A percentile compares a stretch with the other conserved stretches of the same genome.
phyloP scores from a whole-genome alignment of 2,329 filamentous ascomycete species.

The Beauveria brongniartii region DNA sequence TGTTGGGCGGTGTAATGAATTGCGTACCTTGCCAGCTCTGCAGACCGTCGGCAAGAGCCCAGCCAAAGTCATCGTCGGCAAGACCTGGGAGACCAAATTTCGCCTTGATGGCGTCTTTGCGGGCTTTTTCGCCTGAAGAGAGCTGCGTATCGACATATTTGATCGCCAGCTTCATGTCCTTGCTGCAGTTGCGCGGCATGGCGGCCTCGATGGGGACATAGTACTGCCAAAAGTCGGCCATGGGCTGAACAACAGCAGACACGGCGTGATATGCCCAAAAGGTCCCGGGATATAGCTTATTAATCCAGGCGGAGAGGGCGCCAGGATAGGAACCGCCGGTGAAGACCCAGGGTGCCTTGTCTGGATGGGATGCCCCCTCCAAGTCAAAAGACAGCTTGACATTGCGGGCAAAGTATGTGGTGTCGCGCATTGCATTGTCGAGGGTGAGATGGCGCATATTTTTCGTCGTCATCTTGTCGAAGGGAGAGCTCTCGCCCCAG shows the following conservation, averaged over 20 bases:
- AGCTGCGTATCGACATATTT: slow-evolving; percentile 22
- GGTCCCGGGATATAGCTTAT: slow-evolving; percentile 63
- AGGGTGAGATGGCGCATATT: slow-evolving; percentile 71
- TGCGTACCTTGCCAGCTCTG: slow-evolving; percentile 30
- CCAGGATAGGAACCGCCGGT: slow-evolving; percentile 78
- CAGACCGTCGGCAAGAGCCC: slow-evolving; percentile 22
- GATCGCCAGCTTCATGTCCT: slow-evolving; percentile 47
- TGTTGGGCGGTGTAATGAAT: slow-evolving; percentile 25
- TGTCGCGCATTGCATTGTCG: slow-evolving; percentile 68
- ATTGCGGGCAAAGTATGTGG: slow-evolving; percentile 66
- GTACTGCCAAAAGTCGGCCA: slow-evolving; percentile 63
- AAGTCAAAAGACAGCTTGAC: slow-evolving; percentile 60
- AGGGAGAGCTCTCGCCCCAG: slow-evolving; percentile 67
- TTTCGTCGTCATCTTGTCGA: slow-evolving; percentile 52
- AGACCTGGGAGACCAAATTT: slow-evolving; percentile 35
- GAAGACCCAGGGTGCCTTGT: slow-evolving; percentile 60
- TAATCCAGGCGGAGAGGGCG: slow-evolving; percentile 64
- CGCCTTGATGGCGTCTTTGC: slow-evolving; percentile 19
- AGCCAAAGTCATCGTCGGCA: slow-evolving; percentile 43
- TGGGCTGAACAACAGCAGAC: slow-evolving; percentile 66
- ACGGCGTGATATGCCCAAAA: slow-evolving; percentile 71
- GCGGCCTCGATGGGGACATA: slow-evolving; percentile 37
- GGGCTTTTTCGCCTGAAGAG: not conserved
- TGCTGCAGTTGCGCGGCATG: slow-evolving; percentile 51
- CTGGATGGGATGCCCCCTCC: slow-evolving; percentile 53